Evolutionary conservation across 306 rosid genomes (phyloP).

Genomic region (apple (Malus domestica)): ASM211411v1 NC_041793.1:8829001-8829500

Average conservation of each 20-base stretch:
- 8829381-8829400: slow-evolving; percentile 99
- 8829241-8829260: not conserved
- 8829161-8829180: not conserved
- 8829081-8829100: not conserved
- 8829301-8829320: slow-evolving; percentile 87
- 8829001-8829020: not conserved
- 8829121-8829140: not conserved
- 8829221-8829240: not conserved
- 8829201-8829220: not conserved
- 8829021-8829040: not conserved
- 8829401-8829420: slow-evolving; percentile 95
- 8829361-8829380: slow-evolving; percentile 85
- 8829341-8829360: slow-evolving; percentile 94
- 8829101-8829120: not conserved
- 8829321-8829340: slow-evolving; percentile 82
- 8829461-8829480: slow-evolving; percentile 1
- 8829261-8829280: slow-evolving; percentile 60
- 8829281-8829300: slow-evolving; percentile 96
- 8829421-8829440: slow-evolving; percentile 93
- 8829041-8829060: not conserved
- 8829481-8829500: not conserved
- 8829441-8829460: slow-evolving; percentile 93
- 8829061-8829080: not conserved
- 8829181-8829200: not conserved
- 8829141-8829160: not conserved